Percentiles rank a stretch among this genome's conserved stretches.
These are phyloP conservation scores for Cystofilobasidium capitatum DNA, from an alignment of 768 basidiomycete genomes.

Conservation along the genomic window DNA sequence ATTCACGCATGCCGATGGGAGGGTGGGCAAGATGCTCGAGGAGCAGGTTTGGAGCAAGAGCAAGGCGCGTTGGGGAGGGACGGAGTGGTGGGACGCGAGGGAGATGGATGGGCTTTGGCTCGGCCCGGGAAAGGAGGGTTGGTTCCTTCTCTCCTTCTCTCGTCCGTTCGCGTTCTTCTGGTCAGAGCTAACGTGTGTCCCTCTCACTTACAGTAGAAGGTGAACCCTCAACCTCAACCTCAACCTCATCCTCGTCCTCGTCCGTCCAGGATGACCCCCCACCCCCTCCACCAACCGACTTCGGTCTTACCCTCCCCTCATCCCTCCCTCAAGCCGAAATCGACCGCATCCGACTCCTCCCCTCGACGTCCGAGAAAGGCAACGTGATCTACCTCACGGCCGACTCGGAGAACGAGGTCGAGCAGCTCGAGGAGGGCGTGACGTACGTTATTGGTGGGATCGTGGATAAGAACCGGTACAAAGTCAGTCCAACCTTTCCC, in stretches of 20 bases:
- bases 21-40: constrained; percentile 57
- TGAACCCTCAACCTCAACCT: neutral
- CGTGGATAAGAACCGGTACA: constrained; percentile 91
- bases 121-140: no score
- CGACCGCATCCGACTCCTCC: neutral
- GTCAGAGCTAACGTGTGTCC: neutral
- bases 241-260: no score
- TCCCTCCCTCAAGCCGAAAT: neutral
- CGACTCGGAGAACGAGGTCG: constrained; percentile 76
- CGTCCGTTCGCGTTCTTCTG: neutral
- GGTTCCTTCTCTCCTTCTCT: neutral
- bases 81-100: constrained; percentile 67
- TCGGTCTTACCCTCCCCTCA: neutral
- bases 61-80: constrained; percentile 68
- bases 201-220: no score
- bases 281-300: neutral
- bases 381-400: constrained; percentile 82
- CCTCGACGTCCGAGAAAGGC: constrained; percentile 1
- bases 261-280: neutral
- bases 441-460: constrained; percentile 94
- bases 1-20: constrained; percentile 70
- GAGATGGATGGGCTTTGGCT: constrained; percentile 39
- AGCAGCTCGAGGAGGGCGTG: constrained; percentile 70
- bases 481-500: constrained; percentile 48
- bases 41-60: constrained; percentile 45